Percentiles rank a stretch among this genome's conserved stretches.
These are phyloP conservation scores for Adenanthera pavonina DNA, from an alignment of 306 rosid species.

Conservation along the genomic window DNA sequence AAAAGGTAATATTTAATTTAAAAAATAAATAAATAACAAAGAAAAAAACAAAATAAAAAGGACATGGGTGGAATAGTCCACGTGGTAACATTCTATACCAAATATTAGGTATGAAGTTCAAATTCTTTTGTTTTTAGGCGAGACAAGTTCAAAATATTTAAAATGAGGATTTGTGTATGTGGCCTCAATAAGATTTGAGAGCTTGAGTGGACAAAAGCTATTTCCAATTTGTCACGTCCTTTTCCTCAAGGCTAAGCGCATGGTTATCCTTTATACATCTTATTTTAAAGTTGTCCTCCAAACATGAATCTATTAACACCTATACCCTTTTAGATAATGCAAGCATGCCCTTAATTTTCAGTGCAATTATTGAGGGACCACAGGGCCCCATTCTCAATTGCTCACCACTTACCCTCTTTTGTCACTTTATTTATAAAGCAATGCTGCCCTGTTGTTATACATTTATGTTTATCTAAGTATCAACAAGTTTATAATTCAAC, in stretches of 20 bases:
- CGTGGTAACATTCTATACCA: constrained; percentile 2
- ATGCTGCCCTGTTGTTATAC: not conserved
- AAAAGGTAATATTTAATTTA: not conserved
- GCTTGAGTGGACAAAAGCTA: constrained; percentile 35
- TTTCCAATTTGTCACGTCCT: constrained; percentile 16
- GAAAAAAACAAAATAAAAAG: not conserved
- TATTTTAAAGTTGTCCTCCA: constrained; percentile 6
- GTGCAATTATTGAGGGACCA: constrained; percentile 43
- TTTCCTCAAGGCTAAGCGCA: constrained; percentile 36
- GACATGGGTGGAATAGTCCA: not conserved
- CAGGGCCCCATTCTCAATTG: constrained; percentile 24
- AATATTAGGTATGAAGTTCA: constrained; percentile 16
- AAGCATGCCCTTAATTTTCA: constrained; percentile 8
- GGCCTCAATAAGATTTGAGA: constrained; percentile 32
- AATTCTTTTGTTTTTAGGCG: constrained; percentile 2
- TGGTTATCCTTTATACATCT: constrained; percentile 23
- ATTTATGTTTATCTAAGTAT: too few species aligned
- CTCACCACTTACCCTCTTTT: constrained; percentile 10
- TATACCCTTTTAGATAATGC: constrained; percentile 34
- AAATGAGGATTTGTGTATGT: constrained; percentile 17
- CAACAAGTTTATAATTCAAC: too few species aligned
- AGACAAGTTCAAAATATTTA: constrained; percentile 23
- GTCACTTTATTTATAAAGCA: constrained; percentile 20
- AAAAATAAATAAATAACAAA: not conserved
- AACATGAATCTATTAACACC: constrained; percentile 7